Conservation (phyloP, 345 rosid genomes). For the Aurinia saxatilis region DNA sequence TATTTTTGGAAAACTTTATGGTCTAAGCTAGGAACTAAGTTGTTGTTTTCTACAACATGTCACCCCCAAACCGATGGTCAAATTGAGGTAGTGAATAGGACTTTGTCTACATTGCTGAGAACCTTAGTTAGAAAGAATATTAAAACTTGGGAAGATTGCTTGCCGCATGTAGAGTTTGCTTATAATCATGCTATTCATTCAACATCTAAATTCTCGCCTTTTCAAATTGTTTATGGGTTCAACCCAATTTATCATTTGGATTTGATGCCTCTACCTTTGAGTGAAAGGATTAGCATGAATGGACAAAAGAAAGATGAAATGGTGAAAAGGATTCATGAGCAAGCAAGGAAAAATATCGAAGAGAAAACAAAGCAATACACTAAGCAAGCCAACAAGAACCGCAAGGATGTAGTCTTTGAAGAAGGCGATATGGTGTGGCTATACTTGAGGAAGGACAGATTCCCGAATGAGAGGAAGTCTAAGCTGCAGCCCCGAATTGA, state of each 20-base stretch:
- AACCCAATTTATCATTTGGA: background rate
- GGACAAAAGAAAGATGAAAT: too few relatives aligned
- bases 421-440: too few relatives aligned
- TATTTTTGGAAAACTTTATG: background rate
- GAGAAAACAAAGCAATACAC: too few relatives aligned
- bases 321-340: too few relatives aligned
- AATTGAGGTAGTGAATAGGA: background rate
- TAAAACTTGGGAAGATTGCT: background rate
- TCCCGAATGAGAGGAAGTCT: too few relatives aligned
- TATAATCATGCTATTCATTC: background rate
- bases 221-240: background rate
- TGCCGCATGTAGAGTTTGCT: background rate
- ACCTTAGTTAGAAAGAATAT: background rate
- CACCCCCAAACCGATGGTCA: background rate
- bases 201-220: background rate
- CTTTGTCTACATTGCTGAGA: background rate
- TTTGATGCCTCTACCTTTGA: background rate
- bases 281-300: too few relatives aligned
- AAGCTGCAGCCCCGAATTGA: too few relatives aligned
- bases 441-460: too few relatives aligned
- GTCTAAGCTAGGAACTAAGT: background rate
- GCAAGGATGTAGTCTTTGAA: too few relatives aligned
- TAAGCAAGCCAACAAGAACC: too few relatives aligned
- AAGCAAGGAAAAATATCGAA: too few relatives aligned
- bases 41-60: background rate